Base-by-base conservation (phyloP, 2,329 filamentous ascomycete species). In the Falciphora oryzae region DNA sequence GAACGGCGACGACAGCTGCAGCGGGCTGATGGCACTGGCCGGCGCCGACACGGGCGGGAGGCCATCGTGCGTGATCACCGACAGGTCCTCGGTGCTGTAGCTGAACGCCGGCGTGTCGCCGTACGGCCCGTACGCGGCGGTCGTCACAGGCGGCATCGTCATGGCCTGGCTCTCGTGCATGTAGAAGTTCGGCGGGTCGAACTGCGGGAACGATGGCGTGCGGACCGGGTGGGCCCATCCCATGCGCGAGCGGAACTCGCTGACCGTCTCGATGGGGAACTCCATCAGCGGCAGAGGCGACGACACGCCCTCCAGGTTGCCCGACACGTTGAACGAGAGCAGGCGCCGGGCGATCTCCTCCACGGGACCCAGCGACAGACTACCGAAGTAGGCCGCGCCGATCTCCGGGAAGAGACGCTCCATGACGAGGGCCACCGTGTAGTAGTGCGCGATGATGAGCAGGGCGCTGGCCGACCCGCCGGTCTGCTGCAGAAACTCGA, bases 361-460 rank as follows among this genome's bases (percentile, higher is more conserved):
- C 38, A 98, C 87, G 0, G 93, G 92, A 1, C 84, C 82, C 59
- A 96, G 84, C 22, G 91, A 89, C 69, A 97, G 82, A 69, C 88
- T 90, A 61, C 90, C 91, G 70, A 94, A 93, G 76, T 97, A 97
- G 61, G 92, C 89, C 27, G 92, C 89, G 60, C 93, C 93, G 69
- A 97, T 89, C 74, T 96, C 92, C 3, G 93, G 93, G 75, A 96
- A 97, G 67, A 97, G 84, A 22, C 92, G 91, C 77, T 97, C 93
- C 77, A 98, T 85, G 56, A 92, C 86, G 66, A 98, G 82, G 4
- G 92, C 93, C 25, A 93, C 87, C 0, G 92, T 93, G 78, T 97
- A 98, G 75, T 97, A 92, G 73, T 98, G 91, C 14, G 93, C 91
- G 64, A 98, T 88, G 67, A 96, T 88, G 63, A 96, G 83, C 69